Percentiles rank a stretch among this genome's conserved stretches.
Evolutionary conservation across 352 stramenopile genomes (phyloP).

Genomic region (Sclerospora graminicola): DNA sequence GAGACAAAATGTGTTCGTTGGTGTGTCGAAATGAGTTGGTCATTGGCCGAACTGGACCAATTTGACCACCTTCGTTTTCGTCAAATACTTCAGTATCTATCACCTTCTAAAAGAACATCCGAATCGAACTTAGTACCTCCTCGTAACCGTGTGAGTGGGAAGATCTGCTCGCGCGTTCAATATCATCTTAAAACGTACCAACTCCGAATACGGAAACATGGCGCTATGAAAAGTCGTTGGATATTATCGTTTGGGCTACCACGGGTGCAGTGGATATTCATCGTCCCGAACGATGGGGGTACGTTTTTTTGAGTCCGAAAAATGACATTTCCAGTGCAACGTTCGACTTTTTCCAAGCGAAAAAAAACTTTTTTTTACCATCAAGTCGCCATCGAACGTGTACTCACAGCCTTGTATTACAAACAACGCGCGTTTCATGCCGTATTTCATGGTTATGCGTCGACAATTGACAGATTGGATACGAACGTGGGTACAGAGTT

Average conservation of each 20-base stretch:
- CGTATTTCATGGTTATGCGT: conserved; percentile 30
- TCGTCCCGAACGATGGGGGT: conserved; percentile 58
- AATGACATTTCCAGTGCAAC: conserved; percentile 30
- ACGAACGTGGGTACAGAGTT: too few species aligned
- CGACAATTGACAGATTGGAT: conserved; percentile 34
- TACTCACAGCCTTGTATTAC: conserved; percentile 65
- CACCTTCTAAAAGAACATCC: too few species aligned
- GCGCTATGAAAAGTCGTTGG: conserved; percentile 39
- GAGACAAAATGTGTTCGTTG: conserved; percentile 51
- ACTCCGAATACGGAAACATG: conserved; percentile 37
- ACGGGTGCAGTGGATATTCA: conserved; percentile 73
- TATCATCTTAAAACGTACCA: conserved; percentile 45
- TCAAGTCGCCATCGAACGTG: conserved; percentile 42
- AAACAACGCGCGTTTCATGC: conserved; percentile 40
- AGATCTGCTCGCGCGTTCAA: conserved; percentile 84
- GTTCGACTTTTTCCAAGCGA: conserved; percentile 24
- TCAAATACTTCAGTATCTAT: neutral
- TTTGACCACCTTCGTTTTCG: conserved; percentile 37
- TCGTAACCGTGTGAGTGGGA: conserved; percentile 15
- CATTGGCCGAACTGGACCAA: conserved; percentile 51
- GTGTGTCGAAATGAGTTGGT: conserved; percentile 77
- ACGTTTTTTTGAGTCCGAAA: conserved; percentile 52
- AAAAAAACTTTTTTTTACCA: conserved; percentile 32
- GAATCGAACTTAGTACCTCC: too few species aligned
- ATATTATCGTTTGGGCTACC: conserved; percentile 67